phyloP scores from a whole-genome alignment of 2,329 filamentous ascomycete genomes.

The Neocatenulostroma microsporum region DNA sequence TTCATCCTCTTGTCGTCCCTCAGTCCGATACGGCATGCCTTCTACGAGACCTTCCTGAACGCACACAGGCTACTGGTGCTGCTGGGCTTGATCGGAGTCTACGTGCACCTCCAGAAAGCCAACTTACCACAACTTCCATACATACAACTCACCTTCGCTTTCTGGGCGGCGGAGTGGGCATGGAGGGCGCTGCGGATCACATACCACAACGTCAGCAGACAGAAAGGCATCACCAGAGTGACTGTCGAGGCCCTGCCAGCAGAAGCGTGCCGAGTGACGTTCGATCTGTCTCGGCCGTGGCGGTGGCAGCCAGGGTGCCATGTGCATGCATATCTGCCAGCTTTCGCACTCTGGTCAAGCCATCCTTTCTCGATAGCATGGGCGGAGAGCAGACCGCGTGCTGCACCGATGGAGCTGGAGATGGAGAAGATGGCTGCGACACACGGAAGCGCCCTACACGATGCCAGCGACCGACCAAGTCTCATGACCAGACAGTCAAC shows the following conservation, averaged over 20 bases:
- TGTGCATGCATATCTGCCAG: constrained; percentile 54
- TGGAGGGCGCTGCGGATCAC: constrained; percentile 43
- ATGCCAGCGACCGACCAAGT: constrained; percentile 4
- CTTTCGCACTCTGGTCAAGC: constrained; percentile 34
- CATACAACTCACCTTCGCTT: constrained; percentile 62
- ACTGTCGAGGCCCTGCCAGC: constrained; percentile 52
- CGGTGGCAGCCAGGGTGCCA: constrained; percentile 50
- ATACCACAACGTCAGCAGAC: constrained; percentile 48
- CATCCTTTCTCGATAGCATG: constrained; percentile 47
- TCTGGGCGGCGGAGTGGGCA: constrained; percentile 65
- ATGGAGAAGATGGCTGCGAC: constrained; percentile 26
- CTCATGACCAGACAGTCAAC: constrained; percentile 7
- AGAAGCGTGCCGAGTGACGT: constrained; percentile 54
- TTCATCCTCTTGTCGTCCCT: constrained; percentile 62
- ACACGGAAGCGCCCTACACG: constrained; percentile 2
- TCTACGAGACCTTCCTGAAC: constrained; percentile 94
- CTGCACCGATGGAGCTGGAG: constrained; percentile 25
- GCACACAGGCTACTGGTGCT: constrained; percentile 71
- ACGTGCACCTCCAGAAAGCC: constrained; percentile 67
- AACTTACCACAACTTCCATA: constrained; percentile 62
- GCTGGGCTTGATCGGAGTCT: constrained; percentile 61
- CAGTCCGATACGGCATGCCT: constrained; percentile 80
- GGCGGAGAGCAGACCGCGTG: constrained; percentile 29
- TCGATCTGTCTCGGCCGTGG: constrained; percentile 49
- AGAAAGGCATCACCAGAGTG: constrained; percentile 43